Base-by-base conservation (phyloP, 1,284 basidiomycete species). In the Ganoderma lingzhi region DNA sequence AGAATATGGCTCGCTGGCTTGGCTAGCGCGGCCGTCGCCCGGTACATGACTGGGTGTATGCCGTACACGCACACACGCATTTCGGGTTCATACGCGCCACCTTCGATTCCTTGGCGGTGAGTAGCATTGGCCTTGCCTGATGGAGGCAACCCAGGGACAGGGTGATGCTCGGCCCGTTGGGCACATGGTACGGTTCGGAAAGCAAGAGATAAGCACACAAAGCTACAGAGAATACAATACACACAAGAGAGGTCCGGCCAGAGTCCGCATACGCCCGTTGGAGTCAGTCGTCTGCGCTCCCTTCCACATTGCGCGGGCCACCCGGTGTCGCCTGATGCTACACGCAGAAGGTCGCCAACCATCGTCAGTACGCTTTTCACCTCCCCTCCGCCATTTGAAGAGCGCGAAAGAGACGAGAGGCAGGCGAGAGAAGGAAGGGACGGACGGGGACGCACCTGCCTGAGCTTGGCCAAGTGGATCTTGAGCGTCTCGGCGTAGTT, bases 401-500 rank as follows among this genome's bases (percentile, higher is more conserved):
- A 23, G n/a, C 9, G 9, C 1, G 10, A 2, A 3, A 41, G 32
- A 35, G 19, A 23, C 3, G 45, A 28, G 37, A 23, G 1, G n/a
- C 8, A 8, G 14, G 9, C 12, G 28, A 41, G 19, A 15, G n/a
- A 3, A 3, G 10, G 59, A 30, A 30, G 3, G n/a, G 35, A 83
- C 35, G 35, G 8, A 35, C 3, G 4, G 35, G 8, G 4, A 35
- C 88, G 76, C 75, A 94, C 96, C 87, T 94, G 91, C 72, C 96
- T 83, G 76, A 97, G 88, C 81, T 97, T 97, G 14, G 94, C 90
- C 58, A 97, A 82, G 81, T 97, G 94, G 63, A 97, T 95, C 81
- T 95, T 95, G 65, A 97, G 83, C 35, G 93, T 92, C 82, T 96
- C 93, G 63, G 93, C 92, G 79, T 99, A 99, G 78, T 98, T 96